These are phyloP conservation scores for Myriosclerotinia scirpicola DNA, from an alignment of 2,329 filamentous ascomycete species.

Conservation along the genomic window DNA sequence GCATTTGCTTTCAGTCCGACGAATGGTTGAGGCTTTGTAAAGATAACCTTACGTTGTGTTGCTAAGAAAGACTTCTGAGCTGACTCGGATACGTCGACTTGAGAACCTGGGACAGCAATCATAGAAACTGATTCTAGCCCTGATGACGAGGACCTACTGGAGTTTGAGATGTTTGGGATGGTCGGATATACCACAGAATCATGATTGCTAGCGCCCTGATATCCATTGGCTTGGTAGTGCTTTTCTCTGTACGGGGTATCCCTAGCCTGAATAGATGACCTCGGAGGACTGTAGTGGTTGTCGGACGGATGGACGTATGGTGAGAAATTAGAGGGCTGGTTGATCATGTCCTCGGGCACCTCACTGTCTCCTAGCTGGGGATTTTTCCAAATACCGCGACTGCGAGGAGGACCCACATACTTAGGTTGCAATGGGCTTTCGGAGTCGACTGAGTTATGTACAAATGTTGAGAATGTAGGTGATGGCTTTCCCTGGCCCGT, in stretches of 20 bases:
- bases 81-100: slow-evolving; percentile 2
- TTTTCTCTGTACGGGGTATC: neutral
- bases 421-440: slow-evolving; percentile 2
- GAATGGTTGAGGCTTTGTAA: slow-evolving; percentile 18
- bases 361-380: neutral
- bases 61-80: no score
- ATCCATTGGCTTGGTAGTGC: no score
- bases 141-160: neutral
- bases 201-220: neutral
- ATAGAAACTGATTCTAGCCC: slow-evolving; percentile 16
- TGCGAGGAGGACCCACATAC: neutral
- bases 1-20: neutral
- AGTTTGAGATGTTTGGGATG: neutral
- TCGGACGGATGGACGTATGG: neutral
- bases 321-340: neutral
- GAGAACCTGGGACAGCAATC: slow-evolving; percentile 13
- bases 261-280: neutral
- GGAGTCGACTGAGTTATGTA: slow-evolving; percentile 7
- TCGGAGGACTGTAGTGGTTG: neutral
- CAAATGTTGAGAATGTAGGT: slow-evolving; percentile 6
- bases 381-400: neutral
- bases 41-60: neutral
- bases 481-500: neutral
- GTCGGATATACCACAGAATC: neutral
- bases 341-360: neutral